Conservation (phyloP, 139 green algal species). For the Micractinium sp. region DNA sequence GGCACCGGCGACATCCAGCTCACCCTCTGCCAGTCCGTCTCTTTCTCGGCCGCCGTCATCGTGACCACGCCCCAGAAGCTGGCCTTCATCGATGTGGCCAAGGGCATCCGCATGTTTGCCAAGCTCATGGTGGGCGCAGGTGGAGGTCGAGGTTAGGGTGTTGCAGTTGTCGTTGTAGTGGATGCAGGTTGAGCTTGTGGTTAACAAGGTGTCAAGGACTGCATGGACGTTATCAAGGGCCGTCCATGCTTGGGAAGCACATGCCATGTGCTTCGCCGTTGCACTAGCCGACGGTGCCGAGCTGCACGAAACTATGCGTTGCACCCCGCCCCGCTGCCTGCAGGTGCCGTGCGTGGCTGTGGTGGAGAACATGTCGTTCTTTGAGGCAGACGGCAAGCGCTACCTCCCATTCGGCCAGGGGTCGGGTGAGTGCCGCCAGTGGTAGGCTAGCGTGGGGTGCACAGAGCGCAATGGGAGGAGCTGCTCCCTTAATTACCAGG, state of each 20-base stretch:
- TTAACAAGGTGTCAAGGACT: no score
- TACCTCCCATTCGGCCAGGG: constrained; percentile 93
- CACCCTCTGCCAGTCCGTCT: constrained; percentile 92
- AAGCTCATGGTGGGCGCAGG: constrained; percentile 68
- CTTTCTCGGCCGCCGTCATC: constrained; percentile 95
- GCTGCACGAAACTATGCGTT: background rate
- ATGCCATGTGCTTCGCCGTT: no score
- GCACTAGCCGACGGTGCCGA: background rate
- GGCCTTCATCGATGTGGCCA: constrained; percentile 98
- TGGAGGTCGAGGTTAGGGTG: no score
- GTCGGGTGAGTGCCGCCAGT: constrained; percentile 34
- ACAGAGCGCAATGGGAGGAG: no score
- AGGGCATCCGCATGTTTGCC: constrained; percentile 99
- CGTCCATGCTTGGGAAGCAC: no score
- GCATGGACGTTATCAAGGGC: no score
- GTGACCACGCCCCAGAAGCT: constrained; percentile 99
- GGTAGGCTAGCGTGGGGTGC: no score
- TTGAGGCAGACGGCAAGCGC: constrained; percentile 86
- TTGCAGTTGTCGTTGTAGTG: no score
- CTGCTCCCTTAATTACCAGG: no score
- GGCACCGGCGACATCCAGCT: constrained; percentile 99
- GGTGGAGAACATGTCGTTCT: constrained; percentile 99
- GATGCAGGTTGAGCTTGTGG: no score
- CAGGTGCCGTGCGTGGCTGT: constrained; percentile 94
- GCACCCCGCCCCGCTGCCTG: background rate